Percentiles rank a stretch among this genome's conserved stretches.
Conservation (phyloP, 371 early-diverging fungal genomes). For the Mucor sp. region DNA sequence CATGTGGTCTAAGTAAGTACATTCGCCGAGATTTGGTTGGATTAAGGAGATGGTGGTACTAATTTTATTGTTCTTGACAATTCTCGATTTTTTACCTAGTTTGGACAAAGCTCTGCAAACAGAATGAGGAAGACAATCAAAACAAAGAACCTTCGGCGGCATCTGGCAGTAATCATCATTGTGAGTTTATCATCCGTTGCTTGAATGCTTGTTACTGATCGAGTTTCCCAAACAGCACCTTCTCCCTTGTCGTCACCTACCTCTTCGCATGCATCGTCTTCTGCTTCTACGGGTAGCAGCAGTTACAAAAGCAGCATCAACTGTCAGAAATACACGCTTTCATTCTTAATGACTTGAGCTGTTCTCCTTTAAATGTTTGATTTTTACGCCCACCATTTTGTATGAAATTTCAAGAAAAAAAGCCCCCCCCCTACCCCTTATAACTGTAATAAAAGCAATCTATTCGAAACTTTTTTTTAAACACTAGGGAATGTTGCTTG, state of each 20-base stretch:
- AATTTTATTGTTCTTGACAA: conserved; percentile 18
- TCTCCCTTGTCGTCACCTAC: neutral
- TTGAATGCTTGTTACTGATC: neutral
- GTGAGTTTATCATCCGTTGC: neutral
- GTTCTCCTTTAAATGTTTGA: neutral
- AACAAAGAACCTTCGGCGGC: neutral
- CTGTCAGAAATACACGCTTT: conserved; percentile 10
- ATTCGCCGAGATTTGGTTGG: neutral
- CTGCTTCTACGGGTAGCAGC: neutral
- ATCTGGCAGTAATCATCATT: neutral
- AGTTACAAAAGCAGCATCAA: neutral
- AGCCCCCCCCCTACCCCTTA: neutral
- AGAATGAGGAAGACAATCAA: conserved; percentile 6
- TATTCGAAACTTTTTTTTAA: conserved; percentile 19
- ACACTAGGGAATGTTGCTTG: conserved; percentile 48
- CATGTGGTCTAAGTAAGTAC: conserved; percentile 37
- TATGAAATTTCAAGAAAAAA: no score
- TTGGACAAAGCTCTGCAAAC: conserved; percentile 26
- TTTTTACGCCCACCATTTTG: neutral
- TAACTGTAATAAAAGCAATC: neutral
- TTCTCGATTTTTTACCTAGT: conserved; percentile 14
- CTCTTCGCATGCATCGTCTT: neutral
- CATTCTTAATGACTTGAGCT: conserved; percentile 15
- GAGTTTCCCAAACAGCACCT: neutral
- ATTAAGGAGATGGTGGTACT: neutral